phyloP scores from a whole-genome alignment of 108 stramenopile genomes.

The Fragilariopsis cylindrus region DNA sequence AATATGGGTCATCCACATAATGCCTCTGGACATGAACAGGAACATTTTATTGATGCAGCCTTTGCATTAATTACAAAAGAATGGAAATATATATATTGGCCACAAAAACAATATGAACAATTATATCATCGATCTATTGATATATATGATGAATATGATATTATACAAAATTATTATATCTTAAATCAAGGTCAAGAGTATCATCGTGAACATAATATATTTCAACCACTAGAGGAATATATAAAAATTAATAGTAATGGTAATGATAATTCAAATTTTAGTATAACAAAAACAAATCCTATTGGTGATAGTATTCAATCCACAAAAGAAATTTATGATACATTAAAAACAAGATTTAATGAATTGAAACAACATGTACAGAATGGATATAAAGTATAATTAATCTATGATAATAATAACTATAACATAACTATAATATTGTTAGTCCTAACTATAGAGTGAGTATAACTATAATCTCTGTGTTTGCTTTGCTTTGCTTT shows the following conservation, averaged over 20 bases:
- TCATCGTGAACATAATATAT: background rate
- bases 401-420: background rate
- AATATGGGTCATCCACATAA: conserved; percentile 44
- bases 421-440: too few relatives aligned
- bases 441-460: too few relatives aligned
- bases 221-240: background rate
- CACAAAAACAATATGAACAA: conserved; percentile 71
- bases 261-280: background rate
- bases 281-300: background rate
- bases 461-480: too few relatives aligned
- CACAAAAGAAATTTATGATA: conserved; percentile 17
- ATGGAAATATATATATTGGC: conserved; percentile 82
- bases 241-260: background rate
- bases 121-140: conserved; percentile 72
- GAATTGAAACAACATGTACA: conserved; percentile 34
- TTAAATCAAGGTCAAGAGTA: background rate
- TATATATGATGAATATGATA: conserved; percentile 72
- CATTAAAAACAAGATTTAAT: conserved; percentile 20
- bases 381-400: conserved; percentile 19
- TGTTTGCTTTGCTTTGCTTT: too few relatives aligned
- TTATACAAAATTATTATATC: conserved; percentile 40
- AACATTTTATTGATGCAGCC: conserved; percentile 56
- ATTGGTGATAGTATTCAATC: conserved; percentile 18
- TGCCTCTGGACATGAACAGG: conserved; percentile 28
- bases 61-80: conserved; percentile 81